Evolutionary conservation across 2,329 filamentous ascomycete species (phyloP).

Genomic region (Bisporella sp.): DNA sequence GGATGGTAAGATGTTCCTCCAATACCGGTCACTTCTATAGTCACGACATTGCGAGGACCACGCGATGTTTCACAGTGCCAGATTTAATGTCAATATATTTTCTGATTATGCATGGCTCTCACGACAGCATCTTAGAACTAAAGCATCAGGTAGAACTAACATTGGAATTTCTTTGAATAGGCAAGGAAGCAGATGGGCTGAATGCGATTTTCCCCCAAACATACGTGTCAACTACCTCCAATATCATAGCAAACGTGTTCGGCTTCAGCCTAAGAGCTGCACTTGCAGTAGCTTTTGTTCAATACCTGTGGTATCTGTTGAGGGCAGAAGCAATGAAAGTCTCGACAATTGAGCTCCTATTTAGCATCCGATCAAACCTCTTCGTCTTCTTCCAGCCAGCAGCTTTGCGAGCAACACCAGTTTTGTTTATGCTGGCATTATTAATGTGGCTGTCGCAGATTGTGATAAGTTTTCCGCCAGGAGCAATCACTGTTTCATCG

Average conservation of each 20-base stretch:
- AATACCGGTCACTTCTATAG: too few species aligned
- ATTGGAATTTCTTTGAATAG: too few species aligned
- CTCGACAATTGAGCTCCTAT: conserved; percentile 18
- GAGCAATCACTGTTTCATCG: conserved; percentile 14
- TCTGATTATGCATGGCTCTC: too few species aligned
- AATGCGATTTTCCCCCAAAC: conserved; percentile 16
- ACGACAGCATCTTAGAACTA: too few species aligned
- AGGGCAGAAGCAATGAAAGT: conserved; percentile 17
- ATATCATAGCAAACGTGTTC: conserved; percentile 18
- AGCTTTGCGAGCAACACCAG: conserved; percentile 11
- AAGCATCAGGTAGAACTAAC: too few species aligned
- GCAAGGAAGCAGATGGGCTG: too few species aligned
- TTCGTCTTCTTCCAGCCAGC: conserved; percentile 8
- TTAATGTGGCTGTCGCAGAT: conserved; percentile 13
- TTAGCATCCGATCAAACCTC: conserved; percentile 13
- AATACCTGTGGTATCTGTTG: conserved; percentile 18
- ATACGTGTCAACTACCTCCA: conserved; percentile 17
- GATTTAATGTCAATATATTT: too few species aligned
- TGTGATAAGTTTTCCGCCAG: conserved; percentile 16
- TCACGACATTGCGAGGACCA: too few species aligned
- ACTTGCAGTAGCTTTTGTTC: conserved; percentile 12
- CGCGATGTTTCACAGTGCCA: too few species aligned
- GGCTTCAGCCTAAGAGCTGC: conserved; percentile 10
- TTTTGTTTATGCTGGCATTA: conserved; percentile 10
- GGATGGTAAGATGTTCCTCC: too few species aligned